Conservation (phyloP, 495 filamentous ascomycete species). For the Elaphomyces granulatus region DNA sequence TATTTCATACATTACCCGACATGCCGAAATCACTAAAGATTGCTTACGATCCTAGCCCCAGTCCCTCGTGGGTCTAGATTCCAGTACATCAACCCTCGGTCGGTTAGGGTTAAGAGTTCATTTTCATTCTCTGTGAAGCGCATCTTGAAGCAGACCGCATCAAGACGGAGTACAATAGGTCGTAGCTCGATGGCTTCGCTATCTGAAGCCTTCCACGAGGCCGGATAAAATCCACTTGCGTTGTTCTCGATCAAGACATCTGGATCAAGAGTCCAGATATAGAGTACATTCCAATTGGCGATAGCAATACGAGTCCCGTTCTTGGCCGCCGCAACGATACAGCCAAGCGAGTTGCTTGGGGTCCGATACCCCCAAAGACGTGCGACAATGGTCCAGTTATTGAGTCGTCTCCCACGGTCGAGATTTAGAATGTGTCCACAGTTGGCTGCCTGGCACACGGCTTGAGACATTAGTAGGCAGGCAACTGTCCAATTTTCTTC, state of each 20-base stretch:
- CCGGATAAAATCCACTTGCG: constrained; percentile 18
- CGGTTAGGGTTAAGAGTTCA: constrained; percentile 31
- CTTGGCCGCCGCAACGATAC: constrained; percentile 27
- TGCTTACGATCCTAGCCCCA: background rate
- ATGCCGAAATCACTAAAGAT: too few relatives aligned
- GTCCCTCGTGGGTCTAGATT: constrained; percentile 15
- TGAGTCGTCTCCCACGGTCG: constrained; percentile 26
- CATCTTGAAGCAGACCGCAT: constrained; percentile 30
- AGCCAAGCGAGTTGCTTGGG: constrained; percentile 24
- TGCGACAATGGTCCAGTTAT: constrained; percentile 24
- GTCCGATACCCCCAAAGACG: constrained; percentile 29
- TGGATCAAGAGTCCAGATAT: constrained; percentile 33
- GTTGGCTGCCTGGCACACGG: constrained; percentile 7
- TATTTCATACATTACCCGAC: too few relatives aligned
- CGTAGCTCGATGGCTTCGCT: constrained; percentile 16
- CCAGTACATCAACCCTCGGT: constrained; percentile 31
- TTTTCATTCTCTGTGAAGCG: constrained; percentile 25
- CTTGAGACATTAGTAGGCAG: constrained; percentile 25
- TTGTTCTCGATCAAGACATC: constrained; percentile 18
- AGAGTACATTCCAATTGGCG: constrained; percentile 31
- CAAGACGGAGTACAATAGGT: constrained; percentile 20
- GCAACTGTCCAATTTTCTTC: constrained; percentile 28
- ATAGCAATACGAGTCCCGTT: constrained; percentile 28
- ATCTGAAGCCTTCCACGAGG: constrained; percentile 12
- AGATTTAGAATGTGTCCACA: constrained; percentile 30